Conservation (phyloP, 108 stramenopile species). For the Nitzschia sp. region DNA sequence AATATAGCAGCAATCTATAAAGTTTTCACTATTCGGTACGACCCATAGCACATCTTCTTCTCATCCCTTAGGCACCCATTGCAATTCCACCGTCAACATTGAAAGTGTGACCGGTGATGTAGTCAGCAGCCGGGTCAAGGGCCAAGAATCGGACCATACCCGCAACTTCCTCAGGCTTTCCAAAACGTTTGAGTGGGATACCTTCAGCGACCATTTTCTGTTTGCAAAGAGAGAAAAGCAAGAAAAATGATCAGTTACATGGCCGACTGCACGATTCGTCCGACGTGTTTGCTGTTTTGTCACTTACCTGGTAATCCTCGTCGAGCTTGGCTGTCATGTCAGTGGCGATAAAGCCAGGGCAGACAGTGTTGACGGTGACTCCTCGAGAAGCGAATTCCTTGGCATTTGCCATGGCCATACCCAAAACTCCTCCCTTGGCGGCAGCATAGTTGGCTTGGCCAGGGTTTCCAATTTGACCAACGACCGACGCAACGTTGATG, state of each 20-base stretch:
- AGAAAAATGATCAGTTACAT: background rate
- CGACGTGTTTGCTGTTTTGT: background rate
- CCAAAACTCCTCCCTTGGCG: conserved; percentile 93
- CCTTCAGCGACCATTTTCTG: conserved; percentile 62
- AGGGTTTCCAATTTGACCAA: conserved; percentile 97
- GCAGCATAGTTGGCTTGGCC: conserved; percentile 96
- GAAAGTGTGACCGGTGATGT: conserved; percentile 93
- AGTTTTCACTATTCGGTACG: no score
- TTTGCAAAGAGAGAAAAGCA: background rate
- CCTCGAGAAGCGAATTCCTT: conserved; percentile 88
- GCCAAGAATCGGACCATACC: conserved; percentile 89
- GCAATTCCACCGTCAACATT: conserved; percentile 98
- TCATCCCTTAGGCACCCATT: conserved; percentile 73
- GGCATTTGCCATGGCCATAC: conserved; percentile 86
- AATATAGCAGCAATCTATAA: no score
- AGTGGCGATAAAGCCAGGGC: conserved; percentile 91
- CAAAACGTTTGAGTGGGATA: conserved; percentile 87
- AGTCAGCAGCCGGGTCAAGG: conserved; percentile 87
- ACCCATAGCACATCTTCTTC: background rate
- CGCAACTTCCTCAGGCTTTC: conserved; percentile 90
- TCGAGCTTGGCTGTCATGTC: conserved; percentile 86
- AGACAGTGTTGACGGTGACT: conserved; percentile 83
- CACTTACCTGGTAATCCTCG: conserved; percentile 46
- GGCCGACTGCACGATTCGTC: background rate
- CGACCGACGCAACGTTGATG: conserved; percentile 95